Percentiles rank a stretch among this genome's conserved stretches.
These are phyloP conservation scores for Citropsis articulata DNA, from an alignment of 345 rosid species.

Conservation along the genomic window DNA sequence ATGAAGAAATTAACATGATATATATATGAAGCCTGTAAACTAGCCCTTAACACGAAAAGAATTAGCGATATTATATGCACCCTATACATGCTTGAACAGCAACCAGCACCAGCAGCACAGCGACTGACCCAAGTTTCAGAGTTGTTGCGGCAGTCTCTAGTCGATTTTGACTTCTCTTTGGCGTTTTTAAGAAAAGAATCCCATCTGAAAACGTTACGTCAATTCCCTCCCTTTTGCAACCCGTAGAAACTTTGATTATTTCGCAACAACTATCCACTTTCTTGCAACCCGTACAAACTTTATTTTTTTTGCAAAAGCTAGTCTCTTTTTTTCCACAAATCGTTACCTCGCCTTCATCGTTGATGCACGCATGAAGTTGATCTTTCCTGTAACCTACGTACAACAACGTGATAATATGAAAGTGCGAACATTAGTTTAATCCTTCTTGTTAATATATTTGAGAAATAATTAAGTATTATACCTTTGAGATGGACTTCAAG, in stretches of 20 bases:
- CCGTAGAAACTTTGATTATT: constrained; percentile 4
- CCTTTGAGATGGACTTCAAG: constrained; percentile 49
- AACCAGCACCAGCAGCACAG: not conserved
- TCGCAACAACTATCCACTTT: not conserved
- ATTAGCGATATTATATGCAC: not conserved
- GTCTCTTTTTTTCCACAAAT: not conserved
- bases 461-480: not conserved
- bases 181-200: constrained; percentile 11
- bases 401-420: not conserved
- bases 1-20: too few relatives aligned
- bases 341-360: not conserved
- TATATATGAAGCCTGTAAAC: not conserved
- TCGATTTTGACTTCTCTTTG: not conserved
- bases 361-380: constrained; percentile 8
- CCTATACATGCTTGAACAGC: not conserved
- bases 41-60: not conserved
- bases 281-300: not conserved
- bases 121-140: not conserved
- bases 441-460: too few relatives aligned
- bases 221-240: not conserved
- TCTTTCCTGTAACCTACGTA: constrained; percentile 20
- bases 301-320: not conserved
- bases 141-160: not conserved
- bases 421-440: too few relatives aligned
- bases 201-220: constrained; percentile 5